phyloP scores from a whole-genome alignment of 108 stramenopile species.

The Hondaea fermentalgiana region DNA sequence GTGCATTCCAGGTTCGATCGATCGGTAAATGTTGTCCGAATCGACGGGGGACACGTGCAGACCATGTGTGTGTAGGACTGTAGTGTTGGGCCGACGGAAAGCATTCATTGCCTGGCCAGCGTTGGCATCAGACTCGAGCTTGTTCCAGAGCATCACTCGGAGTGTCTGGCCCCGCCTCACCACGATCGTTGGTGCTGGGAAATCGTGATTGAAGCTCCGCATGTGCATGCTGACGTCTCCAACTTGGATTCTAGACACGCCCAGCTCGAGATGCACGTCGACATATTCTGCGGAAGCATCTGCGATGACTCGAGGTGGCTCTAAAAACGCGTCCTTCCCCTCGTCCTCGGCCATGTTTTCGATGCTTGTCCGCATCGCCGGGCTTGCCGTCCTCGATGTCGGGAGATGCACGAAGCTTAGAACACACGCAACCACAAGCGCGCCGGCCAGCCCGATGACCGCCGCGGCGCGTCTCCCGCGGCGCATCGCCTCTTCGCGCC shows the following conservation, averaged over 20 bases:
- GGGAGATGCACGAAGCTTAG: too few relatives aligned
- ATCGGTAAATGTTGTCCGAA: conserved; percentile 9
- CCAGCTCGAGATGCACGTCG: background rate
- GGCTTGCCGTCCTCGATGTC: too few relatives aligned
- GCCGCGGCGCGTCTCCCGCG: too few relatives aligned
- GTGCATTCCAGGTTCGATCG: background rate
- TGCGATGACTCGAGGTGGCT: background rate
- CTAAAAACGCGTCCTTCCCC: background rate
- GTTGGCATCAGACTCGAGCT: background rate
- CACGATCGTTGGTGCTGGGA: background rate
- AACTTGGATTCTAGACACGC: background rate
- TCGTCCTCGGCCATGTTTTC: too few relatives aligned
- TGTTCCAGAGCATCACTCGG: background rate
- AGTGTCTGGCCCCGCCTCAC: conserved; percentile 15
- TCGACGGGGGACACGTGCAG: conserved; percentile 15
- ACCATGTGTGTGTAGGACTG: conserved; percentile 17
- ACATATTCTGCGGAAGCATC: background rate
- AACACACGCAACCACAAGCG: too few relatives aligned
- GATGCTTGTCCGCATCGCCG: too few relatives aligned
- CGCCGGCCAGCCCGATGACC: too few relatives aligned
- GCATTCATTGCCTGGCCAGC: background rate
- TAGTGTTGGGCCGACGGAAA: conserved; percentile 19
- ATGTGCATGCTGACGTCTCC: background rate
- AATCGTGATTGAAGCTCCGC: background rate
- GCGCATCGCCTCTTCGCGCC: too few relatives aligned